Conservation (phyloP, 2,329 filamentous ascomycete genomes). For the Alternaria atra region DNA sequence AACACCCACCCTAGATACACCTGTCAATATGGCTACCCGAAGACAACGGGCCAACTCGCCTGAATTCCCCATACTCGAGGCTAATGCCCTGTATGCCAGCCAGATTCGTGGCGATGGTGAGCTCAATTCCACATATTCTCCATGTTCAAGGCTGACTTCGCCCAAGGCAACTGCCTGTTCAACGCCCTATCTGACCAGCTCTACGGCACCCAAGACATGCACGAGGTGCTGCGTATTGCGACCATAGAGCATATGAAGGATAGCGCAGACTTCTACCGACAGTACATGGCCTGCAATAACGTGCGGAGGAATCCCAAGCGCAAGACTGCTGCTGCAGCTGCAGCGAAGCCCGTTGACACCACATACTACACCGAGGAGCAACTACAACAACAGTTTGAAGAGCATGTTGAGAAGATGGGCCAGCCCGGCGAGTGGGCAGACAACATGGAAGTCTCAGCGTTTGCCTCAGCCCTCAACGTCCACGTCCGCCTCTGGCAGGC, state of each 20-base stretch:
- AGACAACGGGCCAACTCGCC: constrained; percentile 40
- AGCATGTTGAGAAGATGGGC: constrained; percentile 68
- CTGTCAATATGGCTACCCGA: constrained; percentile 44
- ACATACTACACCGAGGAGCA: constrained; percentile 62
- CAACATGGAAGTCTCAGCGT: constrained; percentile 73
- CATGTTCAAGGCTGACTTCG: constrained; percentile 29
- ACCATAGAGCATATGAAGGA: constrained; percentile 70
- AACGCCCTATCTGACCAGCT: constrained; percentile 73
- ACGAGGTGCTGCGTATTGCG: constrained; percentile 65
- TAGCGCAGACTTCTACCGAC: constrained; percentile 69
- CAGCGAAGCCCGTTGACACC: constrained; percentile 54
- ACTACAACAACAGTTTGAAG: constrained; percentile 61
- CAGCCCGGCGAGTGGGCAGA: constrained; percentile 70
- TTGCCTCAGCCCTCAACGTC: constrained; percentile 67
- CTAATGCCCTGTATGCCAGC: constrained; percentile 66
- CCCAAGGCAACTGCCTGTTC: constrained; percentile 73
- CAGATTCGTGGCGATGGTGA: constrained; percentile 71
- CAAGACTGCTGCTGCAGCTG: constrained; percentile 59
- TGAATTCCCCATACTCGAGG: constrained; percentile 66
- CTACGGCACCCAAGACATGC: constrained; percentile 67
- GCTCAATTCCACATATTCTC: constrained; percentile 38
- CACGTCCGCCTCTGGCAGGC: constrained; percentile 70
- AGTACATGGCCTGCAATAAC: constrained; percentile 66
- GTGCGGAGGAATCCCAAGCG: constrained; percentile 66
- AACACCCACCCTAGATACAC: constrained; percentile 33